These are phyloP conservation scores for Mycena belliarum DNA, from an alignment of 768 basidiomycete genomes.

Conservation along the genomic window DNA sequence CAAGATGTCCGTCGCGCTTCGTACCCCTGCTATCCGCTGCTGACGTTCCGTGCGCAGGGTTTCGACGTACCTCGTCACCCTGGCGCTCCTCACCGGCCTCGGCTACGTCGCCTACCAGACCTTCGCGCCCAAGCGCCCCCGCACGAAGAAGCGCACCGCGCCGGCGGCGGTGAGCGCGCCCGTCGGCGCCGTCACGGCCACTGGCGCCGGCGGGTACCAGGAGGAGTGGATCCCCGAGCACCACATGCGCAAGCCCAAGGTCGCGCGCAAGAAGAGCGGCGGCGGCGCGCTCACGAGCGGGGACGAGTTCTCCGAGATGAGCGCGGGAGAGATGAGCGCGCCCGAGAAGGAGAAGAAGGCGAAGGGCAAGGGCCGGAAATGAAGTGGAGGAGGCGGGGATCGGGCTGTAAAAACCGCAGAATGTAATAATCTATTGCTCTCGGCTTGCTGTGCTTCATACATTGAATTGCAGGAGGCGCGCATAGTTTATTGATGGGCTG, in stretches of 20 bases:
- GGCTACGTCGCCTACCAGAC: constrained; percentile 66
- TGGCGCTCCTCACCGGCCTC: constrained; percentile 60
- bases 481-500: too few relatives aligned
- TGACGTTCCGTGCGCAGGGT: constrained; percentile 35
- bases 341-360: constrained; percentile 55
- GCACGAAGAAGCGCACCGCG: constrained; percentile 42
- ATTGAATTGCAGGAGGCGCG: too few relatives aligned
- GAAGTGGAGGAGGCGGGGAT: constrained; percentile 7
- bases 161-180: constrained; percentile 52
- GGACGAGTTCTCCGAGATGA: constrained; percentile 52
- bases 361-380: constrained; percentile 56
- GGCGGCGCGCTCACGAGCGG: constrained; percentile 52
- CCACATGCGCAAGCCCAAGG: constrained; percentile 71
- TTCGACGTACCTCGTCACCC: constrained; percentile 71
- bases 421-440: constrained; percentile 25
- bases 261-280: constrained; percentile 47
- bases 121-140: constrained; percentile 65
- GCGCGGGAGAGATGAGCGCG: constrained; percentile 65
- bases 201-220: constrained; percentile 70
- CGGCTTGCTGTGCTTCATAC: too few relatives aligned
- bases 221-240: constrained; percentile 95
- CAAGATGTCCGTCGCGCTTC: constrained; percentile 60
- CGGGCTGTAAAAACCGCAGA: background rate
- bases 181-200: constrained; percentile 59
- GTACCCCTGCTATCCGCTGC: background rate